Conservation (phyloP, 257 asterid species). For the Forsythia viridissima region DNA sequence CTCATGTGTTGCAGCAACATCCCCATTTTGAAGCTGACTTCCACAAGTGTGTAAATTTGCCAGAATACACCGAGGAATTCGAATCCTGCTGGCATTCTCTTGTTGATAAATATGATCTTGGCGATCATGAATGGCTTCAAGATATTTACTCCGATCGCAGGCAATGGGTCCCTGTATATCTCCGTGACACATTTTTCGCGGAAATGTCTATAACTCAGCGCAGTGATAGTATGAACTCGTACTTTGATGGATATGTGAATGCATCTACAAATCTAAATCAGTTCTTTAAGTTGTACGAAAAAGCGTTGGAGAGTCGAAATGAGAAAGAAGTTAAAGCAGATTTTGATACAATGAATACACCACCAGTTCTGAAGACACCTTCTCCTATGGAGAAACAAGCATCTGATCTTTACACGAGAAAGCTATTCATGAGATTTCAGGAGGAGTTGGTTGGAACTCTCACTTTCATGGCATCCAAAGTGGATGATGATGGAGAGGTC, state of each 20-base stretch:
- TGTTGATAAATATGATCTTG: slow-evolving; percentile 60
- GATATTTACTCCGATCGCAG: slow-evolving; percentile 64
- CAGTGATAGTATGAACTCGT: slow-evolving; percentile 92
- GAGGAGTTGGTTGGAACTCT: slow-evolving; percentile 92
- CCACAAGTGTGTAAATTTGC: slow-evolving; percentile 86
- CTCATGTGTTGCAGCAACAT: slow-evolving; percentile 68
- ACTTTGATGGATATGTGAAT: slow-evolving; percentile 91
- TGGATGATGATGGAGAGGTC: slow-evolving; percentile 78
- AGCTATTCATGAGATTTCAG: slow-evolving; percentile 80
- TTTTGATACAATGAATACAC: slow-evolving; percentile 74
- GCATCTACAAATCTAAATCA: slow-evolving; percentile 89
- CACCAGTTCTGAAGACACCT: slow-evolving; percentile 77
- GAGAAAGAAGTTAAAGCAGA: slow-evolving; percentile 99
- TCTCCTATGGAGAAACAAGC: slow-evolving; percentile 99
- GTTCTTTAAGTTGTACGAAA: slow-evolving; percentile 88
- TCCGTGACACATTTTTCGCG: slow-evolving; percentile 85
- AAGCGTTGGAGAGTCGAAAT: slow-evolving; percentile 93
- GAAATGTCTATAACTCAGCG: slow-evolving; percentile 90
- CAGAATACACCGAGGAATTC: slow-evolving; percentile 76
- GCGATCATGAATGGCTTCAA: slow-evolving; percentile 84
- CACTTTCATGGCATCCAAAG: slow-evolving; percentile 80
- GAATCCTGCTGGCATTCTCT: slow-evolving; percentile 89
- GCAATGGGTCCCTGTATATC: slow-evolving; percentile 94
- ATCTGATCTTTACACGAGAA: slow-evolving; percentile 84
- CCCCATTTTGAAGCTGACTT: slow-evolving; percentile 81